Evolutionary conservation across 2,329 filamentous ascomycete species (phyloP).

Genomic region (Coniochaeta ligniaria): DNA sequence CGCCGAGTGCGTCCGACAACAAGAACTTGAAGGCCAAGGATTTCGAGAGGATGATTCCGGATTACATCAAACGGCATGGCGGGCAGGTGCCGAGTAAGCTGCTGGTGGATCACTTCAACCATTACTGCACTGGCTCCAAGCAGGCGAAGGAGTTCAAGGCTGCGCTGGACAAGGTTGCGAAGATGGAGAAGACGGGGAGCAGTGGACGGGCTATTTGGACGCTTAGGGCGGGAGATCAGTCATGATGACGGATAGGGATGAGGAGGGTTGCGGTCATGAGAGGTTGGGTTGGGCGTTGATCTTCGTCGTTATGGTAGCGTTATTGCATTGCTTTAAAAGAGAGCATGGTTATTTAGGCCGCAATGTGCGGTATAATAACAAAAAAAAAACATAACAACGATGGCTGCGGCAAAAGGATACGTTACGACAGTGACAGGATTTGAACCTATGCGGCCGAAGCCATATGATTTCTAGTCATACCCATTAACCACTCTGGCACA

Average conservation of each 20-base stretch:
- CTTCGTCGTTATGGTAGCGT: not conserved
- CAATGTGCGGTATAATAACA: not conserved
- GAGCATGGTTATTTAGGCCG: not conserved
- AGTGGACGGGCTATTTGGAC: constrained; percentile 48
- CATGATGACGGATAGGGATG: not conserved
- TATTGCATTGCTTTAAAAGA: not conserved
- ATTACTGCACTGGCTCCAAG: constrained; percentile 61
- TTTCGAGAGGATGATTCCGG: constrained; percentile 65
- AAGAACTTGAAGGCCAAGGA: constrained; percentile 46
- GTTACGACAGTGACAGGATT: not conserved
- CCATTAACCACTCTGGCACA: not conserved
- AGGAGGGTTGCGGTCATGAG: not conserved
- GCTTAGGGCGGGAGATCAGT: constrained; percentile 25
- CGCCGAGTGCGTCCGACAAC: constrained; percentile 26
- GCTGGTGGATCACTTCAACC: constrained; percentile 85
- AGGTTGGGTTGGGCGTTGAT: not conserved
- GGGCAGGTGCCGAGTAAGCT: constrained; percentile 76
- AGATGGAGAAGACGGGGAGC: constrained; percentile 52
- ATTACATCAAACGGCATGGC: constrained; percentile 71
- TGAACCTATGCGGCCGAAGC: not conserved
- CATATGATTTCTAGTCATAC: not conserved
- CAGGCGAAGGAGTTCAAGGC: constrained; percentile 75
- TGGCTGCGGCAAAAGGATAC: not conserved
- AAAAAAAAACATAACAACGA: not conserved
- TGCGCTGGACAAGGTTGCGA: constrained; percentile 71